These are phyloP conservation scores for Fusarium sp. DNA, from an alignment of 2,329 filamentous ascomycete species.

Conservation along the genomic window DNA sequence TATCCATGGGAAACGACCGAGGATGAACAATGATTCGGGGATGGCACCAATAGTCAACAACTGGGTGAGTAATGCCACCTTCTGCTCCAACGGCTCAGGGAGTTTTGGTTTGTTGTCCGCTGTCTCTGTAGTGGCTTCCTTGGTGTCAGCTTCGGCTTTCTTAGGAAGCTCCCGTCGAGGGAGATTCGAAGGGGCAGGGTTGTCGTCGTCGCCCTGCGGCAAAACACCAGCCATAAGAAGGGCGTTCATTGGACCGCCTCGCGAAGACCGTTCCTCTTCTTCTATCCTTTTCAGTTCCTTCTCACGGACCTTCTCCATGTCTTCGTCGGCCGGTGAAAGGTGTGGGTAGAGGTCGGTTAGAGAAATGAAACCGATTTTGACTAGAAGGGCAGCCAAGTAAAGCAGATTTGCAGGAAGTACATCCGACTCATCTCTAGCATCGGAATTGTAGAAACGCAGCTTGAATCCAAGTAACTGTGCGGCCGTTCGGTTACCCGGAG, in stretches of 20 bases:
- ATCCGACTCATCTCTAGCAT: slow-evolving; percentile 80
- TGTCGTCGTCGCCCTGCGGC: slow-evolving; percentile 77
- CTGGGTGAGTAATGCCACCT: slow-evolving; percentile 85
- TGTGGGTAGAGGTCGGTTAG: slow-evolving; percentile 92
- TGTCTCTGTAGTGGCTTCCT: slow-evolving; percentile 58
- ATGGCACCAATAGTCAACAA: slow-evolving; percentile 91
- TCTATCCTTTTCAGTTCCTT: slow-evolving; percentile 81
- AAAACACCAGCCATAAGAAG: slow-evolving; percentile 88
- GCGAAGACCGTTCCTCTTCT: slow-evolving; percentile 79
- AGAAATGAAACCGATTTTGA: slow-evolving; percentile 98
- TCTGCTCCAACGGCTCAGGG: slow-evolving; percentile 87
- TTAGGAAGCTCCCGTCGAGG: slow-evolving; percentile 65
- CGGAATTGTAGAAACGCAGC: slow-evolving; percentile 91
- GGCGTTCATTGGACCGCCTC: slow-evolving; percentile 83
- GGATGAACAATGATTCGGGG: slow-evolving; percentile 91
- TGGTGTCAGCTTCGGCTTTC: slow-evolving; percentile 67
- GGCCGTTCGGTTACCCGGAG: slow-evolving; percentile 88
- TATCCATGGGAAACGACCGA: slow-evolving; percentile 94
- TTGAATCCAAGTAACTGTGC: slow-evolving; percentile 98
- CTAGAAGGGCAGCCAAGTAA: slow-evolving; percentile 89
- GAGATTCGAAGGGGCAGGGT: slow-evolving; percentile 59
- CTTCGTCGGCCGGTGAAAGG: slow-evolving; percentile 85
- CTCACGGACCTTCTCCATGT: slow-evolving; percentile 81
- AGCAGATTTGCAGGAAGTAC: slow-evolving; percentile 91
- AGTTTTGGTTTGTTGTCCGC: slow-evolving; percentile 64